phyloP scores from a whole-genome alignment of 345 rosid genomes.

The Brassica juncea region DNA sequence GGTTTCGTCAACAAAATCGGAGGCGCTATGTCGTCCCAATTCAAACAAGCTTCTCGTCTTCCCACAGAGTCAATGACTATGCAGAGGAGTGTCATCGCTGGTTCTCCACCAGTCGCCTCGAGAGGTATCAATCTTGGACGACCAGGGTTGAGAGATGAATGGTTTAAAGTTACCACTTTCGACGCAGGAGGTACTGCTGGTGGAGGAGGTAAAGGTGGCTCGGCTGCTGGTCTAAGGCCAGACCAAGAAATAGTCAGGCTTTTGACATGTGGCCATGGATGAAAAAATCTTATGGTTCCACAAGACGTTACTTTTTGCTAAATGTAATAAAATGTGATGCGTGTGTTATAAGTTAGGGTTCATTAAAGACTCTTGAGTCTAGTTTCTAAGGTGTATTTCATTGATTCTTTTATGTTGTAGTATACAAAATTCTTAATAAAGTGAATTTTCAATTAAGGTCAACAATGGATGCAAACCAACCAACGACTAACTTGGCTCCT shows the following conservation, averaged over 20 bases:
- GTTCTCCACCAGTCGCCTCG: conserved; percentile 8
- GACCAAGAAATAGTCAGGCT: conserved; percentile 32
- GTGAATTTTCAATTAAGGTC: conserved; percentile 1
- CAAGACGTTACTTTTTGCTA: conserved; percentile 3
- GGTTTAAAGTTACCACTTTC: conserved; percentile 39
- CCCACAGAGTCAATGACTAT: conserved; percentile 26
- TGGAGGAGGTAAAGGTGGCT: conserved; percentile 33
- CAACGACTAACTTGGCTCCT: neutral
- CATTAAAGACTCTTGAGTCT: neutral
- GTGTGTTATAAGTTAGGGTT: neutral
- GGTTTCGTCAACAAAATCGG: conserved; percentile 37
- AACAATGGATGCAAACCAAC: conserved; percentile 1
- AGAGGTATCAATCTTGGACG: conserved; percentile 15
- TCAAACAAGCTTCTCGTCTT: conserved; percentile 33
- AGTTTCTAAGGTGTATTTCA: conserved; percentile 11
- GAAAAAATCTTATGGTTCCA: neutral
- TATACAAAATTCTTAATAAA: conserved; percentile 5
- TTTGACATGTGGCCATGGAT: conserved; percentile 19
- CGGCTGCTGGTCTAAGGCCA: conserved; percentile 35
- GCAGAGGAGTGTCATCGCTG: conserved; percentile 34
- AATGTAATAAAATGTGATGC: conserved; percentile 2
- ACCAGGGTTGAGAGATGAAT: conserved; percentile 16
- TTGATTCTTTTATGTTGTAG: neutral
- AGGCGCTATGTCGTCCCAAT: conserved; percentile 26
- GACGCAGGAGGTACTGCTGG: conserved; percentile 10